Conservation (phyloP, 1,284 basidiomycete species). For the Singerocomus inundabilis region DNA sequence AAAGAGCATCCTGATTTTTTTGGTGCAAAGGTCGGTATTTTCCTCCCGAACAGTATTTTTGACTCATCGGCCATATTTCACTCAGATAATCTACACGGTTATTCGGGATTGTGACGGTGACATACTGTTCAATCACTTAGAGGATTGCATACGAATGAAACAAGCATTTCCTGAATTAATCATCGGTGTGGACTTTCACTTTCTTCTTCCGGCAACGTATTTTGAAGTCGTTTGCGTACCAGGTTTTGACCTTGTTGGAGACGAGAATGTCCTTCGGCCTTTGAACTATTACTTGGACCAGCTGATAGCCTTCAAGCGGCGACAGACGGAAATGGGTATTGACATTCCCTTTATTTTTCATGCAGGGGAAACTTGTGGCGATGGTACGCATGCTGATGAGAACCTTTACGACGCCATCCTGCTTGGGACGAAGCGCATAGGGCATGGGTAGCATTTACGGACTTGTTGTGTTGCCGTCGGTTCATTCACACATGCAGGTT, state of each 20-base stretch:
- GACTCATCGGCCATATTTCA: background rate
- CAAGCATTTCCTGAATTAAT: conserved; percentile 74
- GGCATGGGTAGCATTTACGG: conserved; percentile 59
- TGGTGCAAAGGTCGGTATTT: conserved; percentile 52
- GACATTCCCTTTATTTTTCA: conserved; percentile 80
- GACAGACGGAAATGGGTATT: conserved; percentile 55
- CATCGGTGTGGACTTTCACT: conserved; percentile 43
- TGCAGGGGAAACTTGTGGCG: conserved; percentile 75
- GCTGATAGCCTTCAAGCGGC: conserved; percentile 58
- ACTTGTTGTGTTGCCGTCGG: background rate
- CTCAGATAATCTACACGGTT: conserved; percentile 71
- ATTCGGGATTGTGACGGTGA: conserved; percentile 56
- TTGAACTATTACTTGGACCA: conserved; percentile 64
- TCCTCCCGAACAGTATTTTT: conserved; percentile 5
- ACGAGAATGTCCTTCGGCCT: conserved; percentile 64
- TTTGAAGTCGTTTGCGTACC: background rate
- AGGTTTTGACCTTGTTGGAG: conserved; percentile 82
- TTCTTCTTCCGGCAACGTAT: background rate
- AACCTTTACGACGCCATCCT: conserved; percentile 80
- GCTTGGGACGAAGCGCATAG: conserved; percentile 75
- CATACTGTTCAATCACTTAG: conserved; percentile 62
- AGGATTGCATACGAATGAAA: conserved; percentile 73
- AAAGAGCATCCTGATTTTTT: conserved; percentile 58
- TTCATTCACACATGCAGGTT: conserved; percentile 42
- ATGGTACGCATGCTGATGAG: conserved; percentile 65